Conservation (phyloP, 164 flowering plant genomes). For the Vitis riparia region DNA sequence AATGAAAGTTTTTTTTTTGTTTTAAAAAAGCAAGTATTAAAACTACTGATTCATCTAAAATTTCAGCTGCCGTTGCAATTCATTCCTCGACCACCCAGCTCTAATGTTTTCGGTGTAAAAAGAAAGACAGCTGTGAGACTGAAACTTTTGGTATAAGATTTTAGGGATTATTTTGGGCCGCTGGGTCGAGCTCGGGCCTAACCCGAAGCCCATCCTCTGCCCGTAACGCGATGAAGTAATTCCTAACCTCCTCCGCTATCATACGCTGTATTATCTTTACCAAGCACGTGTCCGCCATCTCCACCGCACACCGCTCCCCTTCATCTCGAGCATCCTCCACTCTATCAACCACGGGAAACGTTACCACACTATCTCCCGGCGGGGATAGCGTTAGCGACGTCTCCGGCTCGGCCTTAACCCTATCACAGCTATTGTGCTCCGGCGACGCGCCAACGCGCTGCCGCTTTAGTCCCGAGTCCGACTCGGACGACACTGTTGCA, state of each 20-base stretch:
- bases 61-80: no score
- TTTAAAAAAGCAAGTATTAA: no score
- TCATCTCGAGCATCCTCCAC: neutral
- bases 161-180: no score
- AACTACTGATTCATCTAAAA: no score
- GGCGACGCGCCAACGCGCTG: constrained; percentile 8
- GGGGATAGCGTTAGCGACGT: constrained; percentile 52
- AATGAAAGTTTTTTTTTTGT: no score
- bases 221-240: constrained; percentile 32
- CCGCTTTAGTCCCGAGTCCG: constrained; percentile 25
- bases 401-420: constrained; percentile 13
- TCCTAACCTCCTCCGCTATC: constrained; percentile 62
- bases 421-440: constrained; percentile 13
- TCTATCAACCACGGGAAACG: constrained; percentile 2
- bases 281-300: constrained; percentile 35
- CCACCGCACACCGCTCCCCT: constrained; percentile 10
- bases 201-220: constrained; percentile 9
- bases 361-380: constrained; percentile 28
- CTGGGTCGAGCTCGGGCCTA: neutral
- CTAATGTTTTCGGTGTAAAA: no score
- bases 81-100: no score
- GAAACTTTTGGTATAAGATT: no score
- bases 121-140: no score
- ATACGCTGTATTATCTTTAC: constrained; percentile 46
- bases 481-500: constrained; percentile 4